Base-by-base conservation (phyloP, 2,329 filamentous ascomycete species). In the Pseudocercospora musae region DNA sequence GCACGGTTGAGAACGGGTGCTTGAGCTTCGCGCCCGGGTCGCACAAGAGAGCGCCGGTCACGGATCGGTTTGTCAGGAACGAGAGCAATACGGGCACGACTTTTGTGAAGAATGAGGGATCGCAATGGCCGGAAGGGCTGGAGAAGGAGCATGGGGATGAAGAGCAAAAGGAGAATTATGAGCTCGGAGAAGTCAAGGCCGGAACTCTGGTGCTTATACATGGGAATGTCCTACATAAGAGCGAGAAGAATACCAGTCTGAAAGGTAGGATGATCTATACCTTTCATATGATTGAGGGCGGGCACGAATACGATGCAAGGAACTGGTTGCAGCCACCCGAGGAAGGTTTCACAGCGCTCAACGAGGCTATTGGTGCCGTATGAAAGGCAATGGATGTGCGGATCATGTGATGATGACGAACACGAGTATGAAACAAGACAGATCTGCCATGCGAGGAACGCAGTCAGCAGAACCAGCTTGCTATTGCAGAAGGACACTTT, bases 241-340 rank as follows among this genome's bases (percentile, higher is more conserved):
- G 93, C 75, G 92, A 96, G 84, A 91, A 85, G 82, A 99, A 99
- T 75, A 84, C 85, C 60, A 96, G 93, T 75, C 78, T 84, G 67
- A 94, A 91, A 81, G 92, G 93, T 21, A 84, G 94, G 68, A 96
- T 95, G 74, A 96, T 97, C 58, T 99, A 98, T 78, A 98, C 95
- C 0, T 99, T 98, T 76, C 95, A 99, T 80, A 86, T 96, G 62
- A 98, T 98, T 72, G 95, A 98, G 78, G 90, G 89, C 0, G 85
- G 89, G 20, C 81, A 87, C 48, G 81, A 79, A 59, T 99, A 98
- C 76, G 95, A 98, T 77, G 84, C 84, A 78, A 83, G 84, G 77
- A 99, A 99, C 78, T 98, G 95, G 95, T 78, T 99, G 75, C 94
- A 97, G 79, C 92, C 93, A 62, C 89, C 92, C 0, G 80, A 82